Evolutionary conservation across 1,284 basidiomycete genomes (phyloP), one percentile per base, ranked within the genome.

Genomic region (Crucibulum cyathiforme): DNA sequence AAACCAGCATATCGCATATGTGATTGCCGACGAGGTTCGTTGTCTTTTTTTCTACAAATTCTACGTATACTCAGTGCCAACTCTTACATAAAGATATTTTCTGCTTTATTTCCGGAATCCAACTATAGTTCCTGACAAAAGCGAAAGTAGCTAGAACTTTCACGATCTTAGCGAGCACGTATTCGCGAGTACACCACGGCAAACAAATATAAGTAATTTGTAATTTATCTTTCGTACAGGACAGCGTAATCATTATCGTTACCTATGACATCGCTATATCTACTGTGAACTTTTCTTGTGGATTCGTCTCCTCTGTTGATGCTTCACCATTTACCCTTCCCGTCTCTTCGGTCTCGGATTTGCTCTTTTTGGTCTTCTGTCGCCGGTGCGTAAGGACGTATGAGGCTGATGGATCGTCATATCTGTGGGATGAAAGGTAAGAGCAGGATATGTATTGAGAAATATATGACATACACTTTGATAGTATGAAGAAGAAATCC

Each of bases 1-100:
- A 39, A 98, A 98, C 73, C 94, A 97, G 73, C 95, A 98, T 72
- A 88, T 98, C 54, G 84, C 90, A 19, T 93, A 97, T 73, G 92
- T 86, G 34, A 84, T 98, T 57, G 77, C 95, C 15, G 96, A 98
- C 65, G 95, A 97, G 84, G 93, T 95, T 47, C 24, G 66, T 59
- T 64, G 15, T 15, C 53, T 54, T 59, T 55, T 54, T 48, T 24
- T 50, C 56, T 48, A 24, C 51, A 34, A 15, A 47, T 43, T 53
- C 38, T 46, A 34, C 4, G 43, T 53, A 24, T 36, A 61, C 31
- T 58, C 38, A 59, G 8, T 36, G 36, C 39, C 43, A 39, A 56
- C 41, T 47, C 50, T 54, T n/a, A 13, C 38, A 39, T 43, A 24
- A 58, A 91, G 90, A 71, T 90, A 39, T 83, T 90, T 57, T 71